Percentiles rank a stretch among this genome's conserved stretches.
These are phyloP conservation scores for Odontarrhena argentea DNA, from an alignment of 345 rosid genomes.

Conservation along the genomic window DNA sequence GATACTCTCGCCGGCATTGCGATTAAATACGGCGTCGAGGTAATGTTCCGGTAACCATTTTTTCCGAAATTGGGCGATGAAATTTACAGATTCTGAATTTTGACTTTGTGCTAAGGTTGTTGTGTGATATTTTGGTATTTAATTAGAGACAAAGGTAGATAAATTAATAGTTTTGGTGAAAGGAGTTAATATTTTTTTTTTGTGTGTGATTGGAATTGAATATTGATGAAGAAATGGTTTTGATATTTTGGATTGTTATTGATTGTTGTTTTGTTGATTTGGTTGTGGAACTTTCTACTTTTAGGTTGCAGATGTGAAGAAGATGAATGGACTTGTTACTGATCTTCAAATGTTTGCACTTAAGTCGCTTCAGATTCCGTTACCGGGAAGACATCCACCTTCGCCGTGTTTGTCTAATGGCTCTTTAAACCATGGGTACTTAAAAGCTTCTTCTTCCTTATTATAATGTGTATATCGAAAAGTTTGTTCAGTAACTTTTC, in stretches of 20 bases:
- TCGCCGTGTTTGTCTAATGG: slow-evolving; percentile 61
- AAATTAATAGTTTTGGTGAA: slow-evolving; percentile 6
- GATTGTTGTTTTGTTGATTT: not conserved
- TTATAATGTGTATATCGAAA: not conserved
- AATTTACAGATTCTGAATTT: slow-evolving; percentile 16
- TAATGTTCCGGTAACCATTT: slow-evolving; percentile 14
- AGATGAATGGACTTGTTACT: slow-evolving; percentile 81
- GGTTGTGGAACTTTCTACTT: not conserved
- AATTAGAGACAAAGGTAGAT: slow-evolving; percentile 14
- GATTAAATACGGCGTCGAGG: slow-evolving; percentile 95
- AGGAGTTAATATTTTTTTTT: not conserved
- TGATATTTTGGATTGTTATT: not conserved
- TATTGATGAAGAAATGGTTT: slow-evolving; percentile 4
- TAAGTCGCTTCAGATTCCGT: slow-evolving; percentile 73
- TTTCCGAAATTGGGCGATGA: not conserved
- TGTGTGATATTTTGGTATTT: slow-evolving; percentile 10
- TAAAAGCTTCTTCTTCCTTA: not conserved
- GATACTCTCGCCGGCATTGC: slow-evolving; percentile 96
- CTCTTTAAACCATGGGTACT: slow-evolving; percentile 56
- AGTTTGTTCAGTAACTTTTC: not conserved
- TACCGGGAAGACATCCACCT: slow-evolving; percentile 93
- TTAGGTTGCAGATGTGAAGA: slow-evolving; percentile 87
- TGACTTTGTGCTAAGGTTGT: slow-evolving; percentile 12
- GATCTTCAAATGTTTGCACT: slow-evolving; percentile 98
- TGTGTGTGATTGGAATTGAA: not conserved